These are phyloP conservation scores for Pseudogymnoascus sp. DNA, from an alignment of 2,329 filamentous ascomycete genomes.

Conservation along the genomic window DNA sequence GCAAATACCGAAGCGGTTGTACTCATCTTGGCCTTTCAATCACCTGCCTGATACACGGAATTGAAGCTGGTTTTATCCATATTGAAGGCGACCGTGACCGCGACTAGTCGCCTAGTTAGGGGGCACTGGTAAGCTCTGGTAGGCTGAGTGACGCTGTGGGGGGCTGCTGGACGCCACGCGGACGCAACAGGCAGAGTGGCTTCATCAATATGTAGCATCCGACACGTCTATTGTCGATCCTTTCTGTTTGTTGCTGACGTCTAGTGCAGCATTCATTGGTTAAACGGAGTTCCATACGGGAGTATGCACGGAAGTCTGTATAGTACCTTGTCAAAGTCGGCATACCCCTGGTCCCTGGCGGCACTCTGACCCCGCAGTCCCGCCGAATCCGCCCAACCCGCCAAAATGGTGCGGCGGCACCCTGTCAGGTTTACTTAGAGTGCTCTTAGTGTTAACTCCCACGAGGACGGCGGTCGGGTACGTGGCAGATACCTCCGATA, in stretches of 20 bases:
- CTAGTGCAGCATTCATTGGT: neutral
- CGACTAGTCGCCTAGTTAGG: neutral
- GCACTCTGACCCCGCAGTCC: constrained; percentile 4
- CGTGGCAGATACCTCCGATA: neutral
- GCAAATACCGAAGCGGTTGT: neutral
- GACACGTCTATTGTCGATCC: neutral
- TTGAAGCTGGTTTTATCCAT: neutral
- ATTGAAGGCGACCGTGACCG: neutral
- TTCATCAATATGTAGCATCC: constrained; percentile 3
- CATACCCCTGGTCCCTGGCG: constrained; percentile 1
- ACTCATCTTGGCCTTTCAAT: neutral
- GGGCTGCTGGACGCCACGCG: neutral
- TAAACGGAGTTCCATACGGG: neutral
- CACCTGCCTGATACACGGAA: neutral
- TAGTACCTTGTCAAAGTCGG: neutral
- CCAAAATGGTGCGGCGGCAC: neutral
- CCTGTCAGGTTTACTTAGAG: neutral
- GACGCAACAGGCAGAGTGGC: neutral
- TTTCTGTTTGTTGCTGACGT: neutral
- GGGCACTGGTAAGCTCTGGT: neutral
- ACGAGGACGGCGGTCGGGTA: neutral
- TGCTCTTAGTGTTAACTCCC: neutral
- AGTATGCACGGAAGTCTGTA: neutral
- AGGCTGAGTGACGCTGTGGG: neutral
- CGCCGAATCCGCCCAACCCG: neutral